Evolutionary conservation across 441 rosid species (phyloP), one percentile per base, ranked within the genome.

Genomic region (Flueggea neowawraea): DNA sequence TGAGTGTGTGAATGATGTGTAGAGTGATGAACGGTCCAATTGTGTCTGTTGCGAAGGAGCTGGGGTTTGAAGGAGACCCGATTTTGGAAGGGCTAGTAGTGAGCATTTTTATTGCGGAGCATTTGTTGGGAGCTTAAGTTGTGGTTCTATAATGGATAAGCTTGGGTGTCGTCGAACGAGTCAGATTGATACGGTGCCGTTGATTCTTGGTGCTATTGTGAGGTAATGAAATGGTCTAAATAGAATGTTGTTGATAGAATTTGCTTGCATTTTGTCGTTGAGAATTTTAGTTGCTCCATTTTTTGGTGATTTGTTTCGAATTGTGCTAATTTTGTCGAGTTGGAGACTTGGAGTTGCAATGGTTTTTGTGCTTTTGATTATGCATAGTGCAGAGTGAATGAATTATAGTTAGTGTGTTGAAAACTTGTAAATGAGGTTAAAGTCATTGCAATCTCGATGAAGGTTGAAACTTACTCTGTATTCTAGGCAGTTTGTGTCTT

Each of bases 1-100:
- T 61, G 15, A 41, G 44, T 57, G 54, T 55, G 36, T 31, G 60
- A 39, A 31, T 63, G 33, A 55, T 70, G 6, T 62, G 73, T 83
- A 89, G 94, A 47, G 86, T 89, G 51, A 87, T 89, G 96, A 89
- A 89, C 60, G 96, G 96, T 3, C 94, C 96, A 9, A 79, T 87
- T 48, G 72, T 80, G 45, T 87, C 96, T n/a, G 73, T 89, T 50
- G 96, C 94, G 22, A 73, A 79, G 57, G 91, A 83, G 58, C 85
- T 89, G 63, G 90, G 90, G n/a, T 87, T 89, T 56, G 88, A 87
- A 74, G 91, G 94, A 41, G 76, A 85, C 58, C 58, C 85, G 10
- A 79, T 82, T 64, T 81, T 87, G 17, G 91, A 87, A 71, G 94
- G 96, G 56, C 81, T 89, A 64, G 91, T 87, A 50, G 94, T 89